Conservation (phyloP, 208 protist genomes). For the Trypanosoma brucei region DNA sequence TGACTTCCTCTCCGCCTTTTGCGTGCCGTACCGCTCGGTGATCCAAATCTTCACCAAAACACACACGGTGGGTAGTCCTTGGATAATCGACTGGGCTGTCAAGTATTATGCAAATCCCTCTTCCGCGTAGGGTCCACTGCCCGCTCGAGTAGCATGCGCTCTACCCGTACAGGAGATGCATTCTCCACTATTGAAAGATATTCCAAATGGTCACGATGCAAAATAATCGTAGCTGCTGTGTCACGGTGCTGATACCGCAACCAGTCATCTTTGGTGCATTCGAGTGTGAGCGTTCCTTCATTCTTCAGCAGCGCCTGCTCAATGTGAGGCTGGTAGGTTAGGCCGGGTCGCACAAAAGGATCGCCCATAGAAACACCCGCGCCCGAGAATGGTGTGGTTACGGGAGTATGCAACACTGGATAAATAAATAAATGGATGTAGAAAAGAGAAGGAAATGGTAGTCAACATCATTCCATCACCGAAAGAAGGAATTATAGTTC, state of each 20-base stretch:
- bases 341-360: slow-evolving; percentile 79
- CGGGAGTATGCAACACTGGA: no score
- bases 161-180: slow-evolving; percentile 65
- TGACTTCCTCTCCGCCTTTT: no score
- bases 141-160: slow-evolving; percentile 73
- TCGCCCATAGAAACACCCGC: slow-evolving; percentile 56
- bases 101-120: slow-evolving; percentile 19
- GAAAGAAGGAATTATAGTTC: no score
- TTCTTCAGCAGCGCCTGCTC: slow-evolving; percentile 80
- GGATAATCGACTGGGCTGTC: neutral
- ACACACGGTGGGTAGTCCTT: no score
- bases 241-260: slow-evolving; percentile 84
- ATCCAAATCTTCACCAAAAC: no score
- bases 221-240: slow-evolving; percentile 69
- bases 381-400: no score
- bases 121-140: slow-evolving; percentile 61
- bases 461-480: no score
- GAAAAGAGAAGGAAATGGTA: no score
- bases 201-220: slow-evolving; percentile 58
- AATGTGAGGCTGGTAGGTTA: slow-evolving; percentile 80
- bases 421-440: no score
- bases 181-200: slow-evolving; percentile 82
- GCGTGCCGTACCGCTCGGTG: no score
- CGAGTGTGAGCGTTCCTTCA: slow-evolving; percentile 76
- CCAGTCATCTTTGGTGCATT: slow-evolving; percentile 86